Percentiles rank a stretch among this genome's conserved stretches.
Conservation (phyloP, 1,139 yeast genomes). For the Kodamaea plutei region DNA sequence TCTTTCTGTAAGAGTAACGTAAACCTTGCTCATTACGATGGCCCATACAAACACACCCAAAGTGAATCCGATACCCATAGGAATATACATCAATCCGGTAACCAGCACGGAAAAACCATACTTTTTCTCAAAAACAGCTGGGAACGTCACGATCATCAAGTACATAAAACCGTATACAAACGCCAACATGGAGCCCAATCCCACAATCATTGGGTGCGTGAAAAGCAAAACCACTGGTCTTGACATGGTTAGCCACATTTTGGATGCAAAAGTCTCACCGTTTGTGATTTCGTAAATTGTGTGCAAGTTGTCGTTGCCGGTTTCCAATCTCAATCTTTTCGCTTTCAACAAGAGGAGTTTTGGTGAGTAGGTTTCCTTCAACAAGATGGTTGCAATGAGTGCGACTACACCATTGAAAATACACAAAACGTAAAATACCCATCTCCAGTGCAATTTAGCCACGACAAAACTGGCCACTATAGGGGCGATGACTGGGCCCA, state of each 20-base stretch:
- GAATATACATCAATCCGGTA: conserved; percentile 42
- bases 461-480: conserved; percentile 48
- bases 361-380: conserved; percentile 40
- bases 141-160: conserved; percentile 44
- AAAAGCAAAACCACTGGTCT: conserved; percentile 37
- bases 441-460: conserved; percentile 32
- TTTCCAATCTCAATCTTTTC: conserved; percentile 25
- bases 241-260: conserved; percentile 31
- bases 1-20: conserved; percentile 22
- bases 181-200: conserved; percentile 45
- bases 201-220: conserved; percentile 45
- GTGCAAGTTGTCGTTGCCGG: conserved; percentile 38
- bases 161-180: conserved; percentile 47
- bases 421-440: conserved; percentile 42
- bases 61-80: conserved; percentile 43
- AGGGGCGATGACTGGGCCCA: conserved; percentile 66
- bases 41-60: conserved; percentile 43
- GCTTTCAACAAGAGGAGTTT: conserved; percentile 34
- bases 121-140: conserved; percentile 28
- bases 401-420: conserved; percentile 42
- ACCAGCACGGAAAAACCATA: conserved; percentile 35
- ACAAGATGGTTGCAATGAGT: conserved; percentile 30
- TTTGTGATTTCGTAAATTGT: conserved; percentile 43
- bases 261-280: conserved; percentile 29
- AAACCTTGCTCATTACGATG: conserved; percentile 26